Conservation (phyloP, 306 rosid genomes). For the Trifolium dubium region DNA sequence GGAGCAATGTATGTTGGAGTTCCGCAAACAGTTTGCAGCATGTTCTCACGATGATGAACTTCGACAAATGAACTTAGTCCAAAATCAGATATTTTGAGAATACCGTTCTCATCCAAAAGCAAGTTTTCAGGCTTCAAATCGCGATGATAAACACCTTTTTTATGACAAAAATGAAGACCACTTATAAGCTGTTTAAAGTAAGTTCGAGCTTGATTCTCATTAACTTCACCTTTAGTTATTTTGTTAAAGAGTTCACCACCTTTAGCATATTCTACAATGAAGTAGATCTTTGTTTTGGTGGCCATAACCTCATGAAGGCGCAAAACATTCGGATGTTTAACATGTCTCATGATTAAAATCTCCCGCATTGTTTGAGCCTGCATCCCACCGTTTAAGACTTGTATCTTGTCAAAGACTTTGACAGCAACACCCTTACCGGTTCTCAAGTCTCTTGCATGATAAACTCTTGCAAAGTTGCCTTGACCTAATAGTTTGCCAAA, state of each 20-base stretch:
- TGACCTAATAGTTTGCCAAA: conserved; percentile 49
- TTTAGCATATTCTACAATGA: conserved; percentile 55
- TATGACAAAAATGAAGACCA: conserved; percentile 52
- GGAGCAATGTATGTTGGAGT: conserved; percentile 59
- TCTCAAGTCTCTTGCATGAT: conserved; percentile 52
- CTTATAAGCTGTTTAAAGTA: conserved; percentile 55
- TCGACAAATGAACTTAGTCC: conserved; percentile 53
- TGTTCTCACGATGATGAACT: conserved; percentile 19
- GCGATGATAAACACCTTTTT: conserved; percentile 55
- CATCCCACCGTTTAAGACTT: conserved; percentile 40
- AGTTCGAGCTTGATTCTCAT: conserved; percentile 42
- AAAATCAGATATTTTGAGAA: conserved; percentile 54
- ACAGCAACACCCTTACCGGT: conserved; percentile 51
- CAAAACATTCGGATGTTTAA: conserved; percentile 54
- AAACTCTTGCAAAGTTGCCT: conserved; percentile 58
- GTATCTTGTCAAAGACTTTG: conserved; percentile 54
- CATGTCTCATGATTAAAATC: conserved; percentile 43
- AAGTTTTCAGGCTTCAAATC: conserved; percentile 60
- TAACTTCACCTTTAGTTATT: conserved; percentile 43
- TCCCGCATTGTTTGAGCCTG: conserved; percentile 47
- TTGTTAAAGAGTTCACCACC: conserved; percentile 55
- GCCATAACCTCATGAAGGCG: conserved; percentile 54
- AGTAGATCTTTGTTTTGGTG: conserved; percentile 56
- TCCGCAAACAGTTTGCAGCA: conserved; percentile 54
- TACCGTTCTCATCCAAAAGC: conserved; percentile 54